Evolutionary conservation across 2,329 filamentous ascomycete genomes (phyloP).

Genomic region (Verticillium nubilum): DNA sequence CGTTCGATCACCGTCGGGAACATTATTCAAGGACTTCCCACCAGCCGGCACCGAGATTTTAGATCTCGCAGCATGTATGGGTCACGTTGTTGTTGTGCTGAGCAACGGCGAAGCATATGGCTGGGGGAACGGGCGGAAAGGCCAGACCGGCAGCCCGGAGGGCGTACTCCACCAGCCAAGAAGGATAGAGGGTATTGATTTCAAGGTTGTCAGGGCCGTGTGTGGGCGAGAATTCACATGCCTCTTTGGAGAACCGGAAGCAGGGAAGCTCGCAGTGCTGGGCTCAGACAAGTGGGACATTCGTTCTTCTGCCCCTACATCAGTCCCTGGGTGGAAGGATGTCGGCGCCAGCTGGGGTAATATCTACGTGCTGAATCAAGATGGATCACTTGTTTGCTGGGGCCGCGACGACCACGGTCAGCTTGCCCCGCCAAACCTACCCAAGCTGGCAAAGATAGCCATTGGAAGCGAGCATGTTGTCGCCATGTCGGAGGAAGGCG

Average conservation of each 20-base stretch:
- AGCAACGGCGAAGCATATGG: constrained; percentile 74
- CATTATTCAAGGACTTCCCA: constrained; percentile 57
- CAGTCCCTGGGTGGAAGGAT: constrained; percentile 55
- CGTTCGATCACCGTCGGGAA: constrained; percentile 40
- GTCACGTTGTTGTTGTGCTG: constrained; percentile 70
- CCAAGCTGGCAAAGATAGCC: constrained; percentile 57
- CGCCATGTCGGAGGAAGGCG: constrained; percentile 57
- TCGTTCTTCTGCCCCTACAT: constrained; percentile 47
- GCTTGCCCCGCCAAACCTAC: constrained; percentile 59
- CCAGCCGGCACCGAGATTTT: constrained; percentile 52
- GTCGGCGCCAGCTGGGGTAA: constrained; percentile 79
- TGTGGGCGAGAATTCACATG: constrained; percentile 87
- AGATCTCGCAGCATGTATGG: constrained; percentile 67
- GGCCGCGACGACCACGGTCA: constrained; percentile 84
- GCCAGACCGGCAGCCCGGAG: constrained; percentile 64
- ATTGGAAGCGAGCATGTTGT: constrained; percentile 89
- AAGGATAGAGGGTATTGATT: constrained; percentile 52
- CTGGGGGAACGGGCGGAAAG: constrained; percentile 84
- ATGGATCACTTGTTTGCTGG: constrained; percentile 64
- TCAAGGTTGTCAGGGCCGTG: constrained; percentile 60
- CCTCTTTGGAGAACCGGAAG: constrained; percentile 49
- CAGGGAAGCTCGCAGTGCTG: constrained; percentile 60
- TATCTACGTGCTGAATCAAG: constrained; percentile 61
- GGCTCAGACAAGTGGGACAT: constrained; percentile 73
- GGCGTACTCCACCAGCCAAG: constrained; percentile 53